phyloP scores from a whole-genome alignment of 768 basidiomycete species.

The Gloeostereum incarnatum region DNA sequence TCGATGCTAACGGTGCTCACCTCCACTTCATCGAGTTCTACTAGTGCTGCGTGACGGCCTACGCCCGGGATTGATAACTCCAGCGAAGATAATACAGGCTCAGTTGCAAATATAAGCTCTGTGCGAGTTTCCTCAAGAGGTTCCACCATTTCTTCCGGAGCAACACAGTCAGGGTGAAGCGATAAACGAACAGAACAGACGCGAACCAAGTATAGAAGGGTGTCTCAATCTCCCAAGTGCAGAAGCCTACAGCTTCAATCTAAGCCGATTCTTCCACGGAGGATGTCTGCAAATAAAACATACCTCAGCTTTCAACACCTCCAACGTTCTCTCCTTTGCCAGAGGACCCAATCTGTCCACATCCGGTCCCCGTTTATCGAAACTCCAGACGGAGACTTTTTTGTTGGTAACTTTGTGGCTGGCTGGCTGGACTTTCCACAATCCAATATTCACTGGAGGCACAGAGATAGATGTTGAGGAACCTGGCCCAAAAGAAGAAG shows the following conservation, averaged over 20 bases:
- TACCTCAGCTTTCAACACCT: slow-evolving; percentile 89
- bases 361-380: slow-evolving; percentile 75
- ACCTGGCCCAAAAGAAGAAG: slow-evolving; percentile 13
- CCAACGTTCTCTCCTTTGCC: slow-evolving; percentile 67
- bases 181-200: slow-evolving; percentile 4
- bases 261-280: slow-evolving; percentile 6
- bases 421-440: slow-evolving; percentile 86
- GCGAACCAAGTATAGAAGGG: slow-evolving; percentile 81
- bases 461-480: slow-evolving; percentile 31
- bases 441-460: slow-evolving; percentile 61
- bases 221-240: slow-evolving; percentile 82
- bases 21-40: slow-evolving; percentile 95
- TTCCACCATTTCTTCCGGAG: slow-evolving; percentile 85
- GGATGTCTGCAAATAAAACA: slow-evolving; percentile 11
- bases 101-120: slow-evolving; percentile 90
- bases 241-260: slow-evolving; percentile 46
- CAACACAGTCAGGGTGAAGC: slow-evolving; percentile 6
- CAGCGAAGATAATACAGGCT: slow-evolving; percentile 78
- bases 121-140: slow-evolving; percentile 89
- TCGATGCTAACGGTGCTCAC: slow-evolving; percentile 27
- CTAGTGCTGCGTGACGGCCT: slow-evolving; percentile 40
- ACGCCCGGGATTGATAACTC: slow-evolving; percentile 66
- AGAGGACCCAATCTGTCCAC: slow-evolving; percentile 57
- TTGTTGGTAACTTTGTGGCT: slow-evolving; percentile 86
- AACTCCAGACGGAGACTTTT: slow-evolving; percentile 87